Evolutionary conservation across 768 basidiomycete species (phyloP).

Genomic region (Gautieria morchelliformis): DNA sequence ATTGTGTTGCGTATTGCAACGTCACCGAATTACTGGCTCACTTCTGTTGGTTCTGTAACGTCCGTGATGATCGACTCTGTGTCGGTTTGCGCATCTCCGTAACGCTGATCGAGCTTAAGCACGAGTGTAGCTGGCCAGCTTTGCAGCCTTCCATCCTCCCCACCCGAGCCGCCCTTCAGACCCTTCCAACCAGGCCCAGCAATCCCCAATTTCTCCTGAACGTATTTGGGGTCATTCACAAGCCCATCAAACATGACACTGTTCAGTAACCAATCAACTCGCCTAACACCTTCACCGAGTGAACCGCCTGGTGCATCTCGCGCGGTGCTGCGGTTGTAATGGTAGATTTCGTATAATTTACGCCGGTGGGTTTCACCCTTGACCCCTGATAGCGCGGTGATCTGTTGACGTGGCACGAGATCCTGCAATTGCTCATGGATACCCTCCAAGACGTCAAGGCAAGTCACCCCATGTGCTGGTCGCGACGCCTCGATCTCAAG

Average conservation of each 20-base stretch:
- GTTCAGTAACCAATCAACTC: conserved; percentile 56
- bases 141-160: neutral
- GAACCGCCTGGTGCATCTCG: conserved; percentile 60
- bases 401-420: conserved; percentile 10
- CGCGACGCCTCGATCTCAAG: conserved; percentile 38
- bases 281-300: conserved; percentile 51
- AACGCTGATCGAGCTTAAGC: neutral
- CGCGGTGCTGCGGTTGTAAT: conserved; percentile 55
- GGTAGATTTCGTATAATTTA: conserved; percentile 43
- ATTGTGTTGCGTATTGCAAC: neutral
- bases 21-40: neutral
- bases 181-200: conserved; percentile 7
- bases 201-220: neutral
- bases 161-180: neutral
- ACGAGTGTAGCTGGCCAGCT: conserved; percentile 4
- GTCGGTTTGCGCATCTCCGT: neutral
- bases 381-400: conserved; percentile 23
- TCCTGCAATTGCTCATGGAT: conserved; percentile 42
- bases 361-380: conserved; percentile 45
- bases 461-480: conserved; percentile 47
- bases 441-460: conserved; percentile 53
- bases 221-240: conserved; percentile 27
- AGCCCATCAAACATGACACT: conserved; percentile 60
- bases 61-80: neutral
- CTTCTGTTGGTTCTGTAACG: neutral